Base-by-base conservation (phyloP, 768 basidiomycete species). In the Pisolithus sp. region DNA sequence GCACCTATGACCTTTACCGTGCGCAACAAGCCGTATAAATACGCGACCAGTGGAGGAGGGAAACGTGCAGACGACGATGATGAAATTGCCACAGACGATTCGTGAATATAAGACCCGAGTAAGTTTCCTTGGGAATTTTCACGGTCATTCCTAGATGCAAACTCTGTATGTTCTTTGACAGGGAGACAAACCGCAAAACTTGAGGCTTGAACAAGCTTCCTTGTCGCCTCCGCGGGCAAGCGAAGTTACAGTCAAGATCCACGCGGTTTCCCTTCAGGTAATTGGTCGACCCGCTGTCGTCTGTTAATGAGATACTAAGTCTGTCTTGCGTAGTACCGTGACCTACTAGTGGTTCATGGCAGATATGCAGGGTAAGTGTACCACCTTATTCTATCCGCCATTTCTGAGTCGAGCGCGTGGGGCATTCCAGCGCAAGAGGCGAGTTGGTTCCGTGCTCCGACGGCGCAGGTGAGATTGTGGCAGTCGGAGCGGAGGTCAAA, bases 221-320 rank as follows among this genome's bases (percentile, higher is more conserved):
- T 53, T 69, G 31, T 60, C 64, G 0, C 56, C 65, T 46, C 75
- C 73, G 2, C 73, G 69, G 46, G 61, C 77, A 1, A 69, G 62
- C 21, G 75, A 84, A 49, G 81, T 26, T 81, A 70, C 81, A 23
- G 75, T 83, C 55, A 79, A 77, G 57, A 67, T 78, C 9, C 75
- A 78, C 50, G 78, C 80, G 0, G 79, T 80, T 15, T 83, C 81
- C 31, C 66, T 83, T 8, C 76, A 81, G 64, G 76, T 75, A 46
- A 46, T 7, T 26, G 3, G 26, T n/a, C 34, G 40, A 15, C 12
- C 10, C 9, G 8, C 23, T 36, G 24, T 10, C 23, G 47, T 4
- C 3, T 4, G 31, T 15, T 5, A 1, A 18, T 9, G 7, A 21
- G 20, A 6, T 21, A 26, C 34, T 6, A 21, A 30, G 18, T 30